Evolutionary conservation across 345 rosid genomes (phyloP), one percentile per base, ranked within the genome.

Genomic region (Linum usitatissimum): DNA sequence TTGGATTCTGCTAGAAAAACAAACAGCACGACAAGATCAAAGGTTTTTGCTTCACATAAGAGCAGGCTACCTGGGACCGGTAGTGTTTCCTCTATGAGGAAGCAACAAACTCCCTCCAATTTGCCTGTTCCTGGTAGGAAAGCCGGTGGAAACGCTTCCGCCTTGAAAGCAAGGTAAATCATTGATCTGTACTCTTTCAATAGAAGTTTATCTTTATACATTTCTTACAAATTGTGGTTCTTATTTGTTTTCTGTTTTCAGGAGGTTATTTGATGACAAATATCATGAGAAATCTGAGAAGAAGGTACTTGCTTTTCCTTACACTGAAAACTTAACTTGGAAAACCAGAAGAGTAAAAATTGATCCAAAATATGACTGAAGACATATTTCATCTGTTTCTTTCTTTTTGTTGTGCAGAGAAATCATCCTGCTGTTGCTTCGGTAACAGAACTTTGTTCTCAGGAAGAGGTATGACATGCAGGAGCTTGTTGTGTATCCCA

Each of bases 211-310:
- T 28, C 53, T 55, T 30, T n/a, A 18, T 51, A 18, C 10, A 14
- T 39, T 30, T 20, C 20, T 58, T 39, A 55, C 23, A 58, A 14
- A 51, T 18, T 36, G 61, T 53, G 23, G 12, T 9, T 42, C 31
- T 57, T 30, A 30, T 14, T 67, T 54, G 62, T 48, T 65, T 61
- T 57, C 56, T 60, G 61, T 42, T 18, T 65, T 78, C 78, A 87
- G 97, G 82, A 83, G 77, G 76, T 69, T 85, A 67, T 82, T 87
- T 58, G 71, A 65, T 51, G 79, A 83, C 71, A 71, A 71, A 65
- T 69, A 53, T 60, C 70, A 51, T 23, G 69, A 45, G 18, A 77
- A 69, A 66, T 61, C 66, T 61, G 38, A 34, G 38, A 57, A 72
- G 61, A 75, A 86, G 97, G 97, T 86, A 83, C 60, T 23, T 34